Evolutionary conservation across 2,329 filamentous ascomycete species (phyloP).

Genomic region (Diaporthe citri): DNA sequence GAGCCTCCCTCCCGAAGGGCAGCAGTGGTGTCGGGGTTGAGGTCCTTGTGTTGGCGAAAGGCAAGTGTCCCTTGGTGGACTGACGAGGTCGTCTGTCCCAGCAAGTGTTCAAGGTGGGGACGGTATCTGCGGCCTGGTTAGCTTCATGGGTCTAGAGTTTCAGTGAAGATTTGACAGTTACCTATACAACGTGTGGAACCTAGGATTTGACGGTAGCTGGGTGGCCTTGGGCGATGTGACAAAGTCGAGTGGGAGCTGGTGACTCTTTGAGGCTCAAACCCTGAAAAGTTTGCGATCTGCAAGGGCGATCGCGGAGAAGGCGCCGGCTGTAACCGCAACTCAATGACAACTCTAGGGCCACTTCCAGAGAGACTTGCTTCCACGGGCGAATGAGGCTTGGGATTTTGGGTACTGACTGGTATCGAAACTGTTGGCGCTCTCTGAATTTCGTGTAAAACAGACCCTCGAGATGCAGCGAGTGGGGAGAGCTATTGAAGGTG

Average conservation of each 20-base stretch:
- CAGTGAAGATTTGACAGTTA: background rate
- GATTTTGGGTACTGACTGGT: background rate
- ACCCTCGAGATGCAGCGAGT: background rate
- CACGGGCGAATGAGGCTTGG: background rate
- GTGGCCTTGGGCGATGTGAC: background rate
- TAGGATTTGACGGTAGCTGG: background rate
- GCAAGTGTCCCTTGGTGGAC: background rate
- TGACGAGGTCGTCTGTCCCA: background rate
- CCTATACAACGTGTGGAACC: background rate
- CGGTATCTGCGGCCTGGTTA: background rate
- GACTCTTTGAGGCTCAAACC: slow-evolving; percentile 17
- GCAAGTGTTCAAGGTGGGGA: background rate
- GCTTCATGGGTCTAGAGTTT: background rate
- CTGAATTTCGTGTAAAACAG: background rate
- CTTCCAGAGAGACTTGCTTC: background rate
- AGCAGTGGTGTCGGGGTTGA: background rate
- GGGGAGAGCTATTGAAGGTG: background rate
- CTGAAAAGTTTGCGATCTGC: slow-evolving; percentile 38
- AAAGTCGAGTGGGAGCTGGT: background rate
- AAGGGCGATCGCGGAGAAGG: slow-evolving; percentile 38
- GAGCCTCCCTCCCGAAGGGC: background rate
- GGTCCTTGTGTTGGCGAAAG: background rate
- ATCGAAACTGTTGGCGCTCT: background rate
- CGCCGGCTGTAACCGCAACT: slow-evolving; percentile 33
- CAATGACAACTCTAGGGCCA: background rate